A percentile compares a stretch with the other conserved stretches of the same genome.
Conservation (phyloP, 1,139 yeast species). For the Sugiyamaella grinbergsii region DNA sequence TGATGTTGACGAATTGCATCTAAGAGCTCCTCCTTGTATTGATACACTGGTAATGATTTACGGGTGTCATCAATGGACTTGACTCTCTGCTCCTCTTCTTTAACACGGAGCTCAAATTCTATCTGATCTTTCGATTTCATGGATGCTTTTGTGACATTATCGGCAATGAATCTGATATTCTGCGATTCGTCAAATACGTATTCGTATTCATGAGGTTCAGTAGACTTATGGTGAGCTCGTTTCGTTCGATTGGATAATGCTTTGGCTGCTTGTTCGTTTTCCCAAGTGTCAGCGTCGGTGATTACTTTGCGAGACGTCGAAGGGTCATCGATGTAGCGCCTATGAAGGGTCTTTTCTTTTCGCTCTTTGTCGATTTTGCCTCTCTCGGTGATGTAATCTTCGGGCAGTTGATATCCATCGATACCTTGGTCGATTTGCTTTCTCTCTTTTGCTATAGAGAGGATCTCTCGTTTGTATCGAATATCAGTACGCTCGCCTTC, state of each 20-base stretch:
- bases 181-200: conserved; percentile 83
- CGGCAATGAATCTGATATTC: conserved; percentile 62
- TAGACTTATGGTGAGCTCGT: conserved; percentile 35
- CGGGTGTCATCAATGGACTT: conserved; percentile 53
- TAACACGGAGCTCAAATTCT: conserved; percentile 42
- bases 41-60: conserved; percentile 74
- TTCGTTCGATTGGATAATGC: conserved; percentile 40
- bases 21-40: conserved; percentile 63
- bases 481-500: conserved; percentile 55
- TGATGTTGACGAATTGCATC: conserved; percentile 65
- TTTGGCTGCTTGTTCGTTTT: conserved; percentile 57
- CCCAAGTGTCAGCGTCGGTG: conserved; percentile 61
- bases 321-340: conserved; percentile 42
- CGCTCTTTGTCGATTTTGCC: conserved; percentile 57
- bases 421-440: conserved; percentile 42
- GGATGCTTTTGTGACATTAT: conserved; percentile 37
- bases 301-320: conserved; percentile 37
- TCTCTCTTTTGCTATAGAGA: conserved; percentile 48
- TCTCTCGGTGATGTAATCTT: conserved; percentile 54
- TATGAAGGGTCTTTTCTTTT: conserved; percentile 49
- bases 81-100: conserved; percentile 49
- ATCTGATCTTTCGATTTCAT: conserved; percentile 35
- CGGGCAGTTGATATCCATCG: conserved; percentile 56
- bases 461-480: conserved; percentile 52
- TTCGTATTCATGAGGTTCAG: conserved; percentile 59